Evolutionary conservation across 805 yeast genomes (phyloP).

Genomic region (Kuraishia hungarica): DNA sequence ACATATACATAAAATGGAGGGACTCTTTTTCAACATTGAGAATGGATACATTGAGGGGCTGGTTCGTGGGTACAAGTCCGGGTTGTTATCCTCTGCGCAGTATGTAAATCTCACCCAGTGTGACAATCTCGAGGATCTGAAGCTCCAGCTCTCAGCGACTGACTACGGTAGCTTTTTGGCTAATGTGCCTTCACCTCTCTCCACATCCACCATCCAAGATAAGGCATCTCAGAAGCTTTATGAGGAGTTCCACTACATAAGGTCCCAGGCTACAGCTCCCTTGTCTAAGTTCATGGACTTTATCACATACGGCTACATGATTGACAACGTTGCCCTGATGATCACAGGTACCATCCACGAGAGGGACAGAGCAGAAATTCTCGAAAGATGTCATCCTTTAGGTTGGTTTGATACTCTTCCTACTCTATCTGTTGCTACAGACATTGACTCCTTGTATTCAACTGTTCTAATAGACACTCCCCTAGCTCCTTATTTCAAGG

Average conservation of each 20-base stretch:
- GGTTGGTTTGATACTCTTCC: constrained; percentile 99
- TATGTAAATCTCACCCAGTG: constrained; percentile 93
- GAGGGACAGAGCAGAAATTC: constrained; percentile 80
- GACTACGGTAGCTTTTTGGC: constrained; percentile 91
- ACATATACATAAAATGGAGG: constrained; percentile 57
- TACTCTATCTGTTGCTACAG: constrained; percentile 89
- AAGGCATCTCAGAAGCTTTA: constrained; percentile 66
- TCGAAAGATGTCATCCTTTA: constrained; percentile 88
- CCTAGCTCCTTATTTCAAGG: constrained; percentile 91
- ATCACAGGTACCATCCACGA: constrained; percentile 96
- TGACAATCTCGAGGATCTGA: constrained; percentile 88
- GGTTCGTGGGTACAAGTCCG: constrained; percentile 89
- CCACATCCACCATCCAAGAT: constrained; percentile 82
- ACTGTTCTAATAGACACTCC: constrained; percentile 96
- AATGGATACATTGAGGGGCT: constrained; percentile 89
- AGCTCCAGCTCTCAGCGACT: constrained; percentile 88
- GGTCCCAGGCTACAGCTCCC: constrained; percentile 76
- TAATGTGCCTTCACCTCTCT: constrained; percentile 71
- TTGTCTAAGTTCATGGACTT: constrained; percentile 80
- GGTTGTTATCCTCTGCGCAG: constrained; percentile 68
- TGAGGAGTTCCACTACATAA: constrained; percentile 77
- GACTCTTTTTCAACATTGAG: constrained; percentile 83
- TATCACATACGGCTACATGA: constrained; percentile 95
- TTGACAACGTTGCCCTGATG: constrained; percentile 91
- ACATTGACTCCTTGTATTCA: constrained; percentile 84